phyloP scores from a whole-genome alignment of 805 yeast genomes.

The Ogataea trehaloabstinens region DNA sequence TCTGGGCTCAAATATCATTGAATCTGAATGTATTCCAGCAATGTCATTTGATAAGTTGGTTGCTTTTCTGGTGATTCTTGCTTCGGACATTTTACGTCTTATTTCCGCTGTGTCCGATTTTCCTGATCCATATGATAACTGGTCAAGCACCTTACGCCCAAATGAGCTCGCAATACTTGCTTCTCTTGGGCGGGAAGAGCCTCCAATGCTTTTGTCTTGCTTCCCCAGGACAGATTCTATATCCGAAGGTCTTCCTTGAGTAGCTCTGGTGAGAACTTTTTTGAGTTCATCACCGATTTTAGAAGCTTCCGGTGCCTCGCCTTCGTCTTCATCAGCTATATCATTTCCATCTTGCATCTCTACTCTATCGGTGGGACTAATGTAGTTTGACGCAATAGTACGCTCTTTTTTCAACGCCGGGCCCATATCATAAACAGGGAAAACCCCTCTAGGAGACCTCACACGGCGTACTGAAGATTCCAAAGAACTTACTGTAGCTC shows the following conservation, averaged over 20 bases:
- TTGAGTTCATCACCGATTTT: constrained; percentile 26
- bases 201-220: neutral
- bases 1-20: constrained; percentile 15
- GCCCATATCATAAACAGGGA: constrained; percentile 81
- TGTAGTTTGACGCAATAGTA: constrained; percentile 49
- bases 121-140: constrained; percentile 31
- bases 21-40: constrained; percentile 39
- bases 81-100: constrained; percentile 31
- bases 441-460: constrained; percentile 69
- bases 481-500: constrained; percentile 3
- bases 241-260: constrained; percentile 18
- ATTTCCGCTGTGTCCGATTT: constrained; percentile 31
- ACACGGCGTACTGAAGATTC: constrained; percentile 22
- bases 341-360: constrained; percentile 4
- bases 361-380: constrained; percentile 5
- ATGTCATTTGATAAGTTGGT: constrained; percentile 42
- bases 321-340: constrained; percentile 19
- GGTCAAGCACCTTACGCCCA: constrained; percentile 22
- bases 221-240: constrained; percentile 19
- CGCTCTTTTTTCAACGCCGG: constrained; percentile 54
- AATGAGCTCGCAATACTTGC: constrained; percentile 2
- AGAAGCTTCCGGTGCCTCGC: constrained; percentile 26
- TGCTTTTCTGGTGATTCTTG: constrained; percentile 40
- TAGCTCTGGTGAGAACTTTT: constrained; percentile 24
- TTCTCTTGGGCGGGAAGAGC: neutral